Percentiles rank a stretch among this genome's conserved stretches.
Evolutionary conservation across 1,284 basidiomycete genomes (phyloP).

Genomic region (Tilletia walkeri): DNA sequence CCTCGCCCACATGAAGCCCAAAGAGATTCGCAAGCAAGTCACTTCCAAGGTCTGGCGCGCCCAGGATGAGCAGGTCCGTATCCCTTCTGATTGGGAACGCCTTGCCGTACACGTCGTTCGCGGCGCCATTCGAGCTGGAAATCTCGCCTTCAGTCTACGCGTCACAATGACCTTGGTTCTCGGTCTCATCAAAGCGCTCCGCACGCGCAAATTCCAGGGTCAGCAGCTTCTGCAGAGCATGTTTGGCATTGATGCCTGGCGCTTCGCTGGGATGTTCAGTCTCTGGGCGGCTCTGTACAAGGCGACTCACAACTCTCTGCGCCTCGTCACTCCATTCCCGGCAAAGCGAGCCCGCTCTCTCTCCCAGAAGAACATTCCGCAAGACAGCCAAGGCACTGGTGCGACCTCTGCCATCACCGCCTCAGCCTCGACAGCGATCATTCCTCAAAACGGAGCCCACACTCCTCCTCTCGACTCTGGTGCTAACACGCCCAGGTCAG

Average conservation of each 20-base stretch:
- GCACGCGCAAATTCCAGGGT: conserved; percentile 31
- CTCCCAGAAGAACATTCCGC: conserved; percentile 5
- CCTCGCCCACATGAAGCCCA: conserved; percentile 40
- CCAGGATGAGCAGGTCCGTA: conserved; percentile 44
- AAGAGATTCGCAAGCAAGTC: conserved; percentile 42
- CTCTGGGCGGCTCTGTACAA: conserved; percentile 53
- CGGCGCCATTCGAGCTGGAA: conserved; percentile 46
- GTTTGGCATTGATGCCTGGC: conserved; percentile 43
- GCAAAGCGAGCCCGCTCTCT: conserved; percentile 20
- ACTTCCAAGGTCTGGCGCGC: conserved; percentile 52
- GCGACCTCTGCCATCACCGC: not conserved
- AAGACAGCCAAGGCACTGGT: not conserved
- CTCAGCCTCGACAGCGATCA: not conserved
- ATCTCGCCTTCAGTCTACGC: conserved; percentile 47
- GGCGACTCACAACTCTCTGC: conserved; percentile 48
- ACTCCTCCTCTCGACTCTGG: conserved; percentile 25
- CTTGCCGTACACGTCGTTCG: conserved; percentile 47
- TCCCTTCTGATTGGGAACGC: conserved; percentile 53
- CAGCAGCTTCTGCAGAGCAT: conserved; percentile 31
- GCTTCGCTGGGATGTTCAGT: conserved; percentile 49
- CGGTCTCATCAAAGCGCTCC: conserved; percentile 44
- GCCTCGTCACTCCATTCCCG: conserved; percentile 44
- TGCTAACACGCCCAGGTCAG: conserved; percentile 39
- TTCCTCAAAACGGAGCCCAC: not conserved
- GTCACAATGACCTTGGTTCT: conserved; percentile 44